Evolutionary conservation across 78 protist species (phyloP).

Genomic region (Capsaspora owczarzaki): DNA sequence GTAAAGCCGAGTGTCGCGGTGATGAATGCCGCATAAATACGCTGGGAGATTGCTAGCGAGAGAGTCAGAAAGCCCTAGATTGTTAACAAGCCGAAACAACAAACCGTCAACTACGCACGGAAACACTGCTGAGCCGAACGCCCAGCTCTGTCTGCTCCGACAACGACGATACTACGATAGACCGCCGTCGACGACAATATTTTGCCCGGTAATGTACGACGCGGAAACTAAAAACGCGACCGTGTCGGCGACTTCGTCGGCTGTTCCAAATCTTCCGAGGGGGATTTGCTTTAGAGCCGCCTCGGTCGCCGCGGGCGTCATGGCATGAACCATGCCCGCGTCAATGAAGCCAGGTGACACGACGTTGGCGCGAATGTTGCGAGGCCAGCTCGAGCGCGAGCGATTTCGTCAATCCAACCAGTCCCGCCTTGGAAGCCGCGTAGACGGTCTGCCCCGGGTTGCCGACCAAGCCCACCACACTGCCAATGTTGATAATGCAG

Average conservation of each 20-base stretch:
- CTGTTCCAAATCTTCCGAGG: not conserved
- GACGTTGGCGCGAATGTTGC: slow-evolving; percentile 2
- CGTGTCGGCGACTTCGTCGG: not conserved
- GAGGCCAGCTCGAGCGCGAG: not conserved
- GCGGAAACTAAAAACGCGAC: not conserved
- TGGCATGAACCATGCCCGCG: not conserved
- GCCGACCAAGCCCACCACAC: not conserved
- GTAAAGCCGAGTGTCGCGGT: too few relatives aligned
- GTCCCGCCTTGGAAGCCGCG: not conserved
- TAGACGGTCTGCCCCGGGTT: slow-evolving; percentile 1
- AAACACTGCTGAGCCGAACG: too few relatives aligned
- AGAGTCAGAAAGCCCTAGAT: too few relatives aligned
- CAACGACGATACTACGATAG: too few relatives aligned
- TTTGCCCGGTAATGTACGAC: not conserved
- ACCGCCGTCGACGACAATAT: not conserved
- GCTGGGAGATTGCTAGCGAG: too few relatives aligned
- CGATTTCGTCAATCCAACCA: not conserved
- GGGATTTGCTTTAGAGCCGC: too few relatives aligned
- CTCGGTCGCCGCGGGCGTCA: not conserved
- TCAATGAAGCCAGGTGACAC: slow-evolving; percentile 8
- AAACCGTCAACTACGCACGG: too few relatives aligned
- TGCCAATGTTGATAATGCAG: not conserved
- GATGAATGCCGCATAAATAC: too few relatives aligned
- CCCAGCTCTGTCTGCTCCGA: too few relatives aligned
- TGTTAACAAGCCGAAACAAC: too few relatives aligned